phyloP scores from a whole-genome alignment of 805 yeast genomes.

The Teunomyces pallodes region DNA sequence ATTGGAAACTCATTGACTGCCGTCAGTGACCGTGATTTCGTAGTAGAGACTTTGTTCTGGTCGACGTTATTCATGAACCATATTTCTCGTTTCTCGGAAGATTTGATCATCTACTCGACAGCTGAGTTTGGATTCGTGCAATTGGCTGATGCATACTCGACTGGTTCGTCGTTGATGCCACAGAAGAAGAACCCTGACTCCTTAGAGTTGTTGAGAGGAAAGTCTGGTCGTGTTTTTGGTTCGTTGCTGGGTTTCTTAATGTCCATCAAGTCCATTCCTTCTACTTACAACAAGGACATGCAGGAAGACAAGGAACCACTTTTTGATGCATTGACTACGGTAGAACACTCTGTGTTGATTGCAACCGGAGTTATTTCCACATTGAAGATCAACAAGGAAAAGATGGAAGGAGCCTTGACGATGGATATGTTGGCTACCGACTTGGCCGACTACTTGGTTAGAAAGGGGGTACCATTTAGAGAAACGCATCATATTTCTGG shows the following conservation, averaged over 20 bases:
- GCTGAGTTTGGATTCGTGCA: constrained; percentile 96
- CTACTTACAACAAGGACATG: constrained; percentile 96
- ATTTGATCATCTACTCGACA: constrained; percentile 90
- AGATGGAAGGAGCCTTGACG: constrained; percentile 85
- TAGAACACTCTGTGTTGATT: constrained; percentile 88
- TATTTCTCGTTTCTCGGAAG: constrained; percentile 91
- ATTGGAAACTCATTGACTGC: constrained; percentile 97
- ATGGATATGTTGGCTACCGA: constrained; percentile 99
- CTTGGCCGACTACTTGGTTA: constrained; percentile 93
- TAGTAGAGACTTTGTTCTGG: constrained; percentile 95
- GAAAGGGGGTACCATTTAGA: constrained; percentile 98
- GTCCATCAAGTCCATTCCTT: constrained; percentile 96
- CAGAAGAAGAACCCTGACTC: constrained; percentile 99
- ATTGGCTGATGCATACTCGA: constrained; percentile 95
- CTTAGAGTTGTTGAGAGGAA: constrained; percentile 91
- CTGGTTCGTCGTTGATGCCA: constrained; percentile 98
- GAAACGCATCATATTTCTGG: constrained; percentile 99
- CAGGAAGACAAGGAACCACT: constrained; percentile 99
- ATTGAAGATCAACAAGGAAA: constrained; percentile 63
- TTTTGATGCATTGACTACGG: constrained; percentile 85
- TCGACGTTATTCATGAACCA: constrained; percentile 92
- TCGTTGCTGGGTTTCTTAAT: constrained; percentile 92
- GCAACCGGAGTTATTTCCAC: constrained; percentile 97
- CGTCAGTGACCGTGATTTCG: constrained; percentile 96
- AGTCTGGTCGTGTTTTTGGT: constrained; percentile 96